A percentile compares a stretch with the other conserved stretches of the same genome.
Conservation (phyloP, 208 protist species). For the Borovskyia barvae region DNA sequence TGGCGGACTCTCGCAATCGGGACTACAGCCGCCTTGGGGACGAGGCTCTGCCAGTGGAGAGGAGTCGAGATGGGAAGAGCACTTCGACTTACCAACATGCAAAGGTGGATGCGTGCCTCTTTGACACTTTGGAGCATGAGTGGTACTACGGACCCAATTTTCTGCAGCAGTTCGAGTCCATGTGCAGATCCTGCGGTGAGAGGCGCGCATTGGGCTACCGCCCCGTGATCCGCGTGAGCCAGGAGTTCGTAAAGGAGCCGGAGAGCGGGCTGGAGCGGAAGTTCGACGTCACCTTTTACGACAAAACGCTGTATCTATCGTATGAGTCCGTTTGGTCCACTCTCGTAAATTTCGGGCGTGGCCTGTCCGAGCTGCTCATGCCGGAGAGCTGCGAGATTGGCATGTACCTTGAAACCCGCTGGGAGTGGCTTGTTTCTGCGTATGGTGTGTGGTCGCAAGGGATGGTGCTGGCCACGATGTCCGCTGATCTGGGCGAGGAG, state of each 20-base stretch:
- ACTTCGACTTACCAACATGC: conserved; percentile 37
- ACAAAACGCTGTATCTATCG: conserved; percentile 42
- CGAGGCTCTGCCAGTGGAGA: conserved; percentile 11
- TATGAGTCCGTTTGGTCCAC: conserved; percentile 56
- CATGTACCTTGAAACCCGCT: conserved; percentile 84
- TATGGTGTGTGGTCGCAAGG: conserved; percentile 65
- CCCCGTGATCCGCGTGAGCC: conserved; percentile 36
- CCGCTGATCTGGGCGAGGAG: conserved; percentile 81
- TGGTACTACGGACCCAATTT: conserved; percentile 48
- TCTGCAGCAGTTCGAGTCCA: conserved; percentile 39
- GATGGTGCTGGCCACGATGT: conserved; percentile 74
- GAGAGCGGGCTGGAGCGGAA: conserved; percentile 46
- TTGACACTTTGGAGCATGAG: conserved; percentile 38
- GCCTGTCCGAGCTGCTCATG: conserved; percentile 46
- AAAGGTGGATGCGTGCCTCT: conserved; percentile 35
- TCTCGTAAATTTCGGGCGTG: conserved; percentile 51
- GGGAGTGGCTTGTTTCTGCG: conserved; percentile 75
- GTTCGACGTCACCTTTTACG: conserved; percentile 51
- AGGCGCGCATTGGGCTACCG: conserved; percentile 55
- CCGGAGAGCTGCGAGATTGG: conserved; percentile 34
- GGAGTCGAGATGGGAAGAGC: conserved; percentile 24
- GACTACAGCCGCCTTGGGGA: conserved; percentile 18
- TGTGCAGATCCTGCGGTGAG: conserved; percentile 21
- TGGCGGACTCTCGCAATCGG: conserved; percentile 24
- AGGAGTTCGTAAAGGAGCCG: conserved; percentile 37